A percentile compares a stretch with the other conserved stretches of the same genome.
phyloP scores from a whole-genome alignment of 2,329 filamentous ascomycete species.

The Aspergillus brasiliensis region DNA sequence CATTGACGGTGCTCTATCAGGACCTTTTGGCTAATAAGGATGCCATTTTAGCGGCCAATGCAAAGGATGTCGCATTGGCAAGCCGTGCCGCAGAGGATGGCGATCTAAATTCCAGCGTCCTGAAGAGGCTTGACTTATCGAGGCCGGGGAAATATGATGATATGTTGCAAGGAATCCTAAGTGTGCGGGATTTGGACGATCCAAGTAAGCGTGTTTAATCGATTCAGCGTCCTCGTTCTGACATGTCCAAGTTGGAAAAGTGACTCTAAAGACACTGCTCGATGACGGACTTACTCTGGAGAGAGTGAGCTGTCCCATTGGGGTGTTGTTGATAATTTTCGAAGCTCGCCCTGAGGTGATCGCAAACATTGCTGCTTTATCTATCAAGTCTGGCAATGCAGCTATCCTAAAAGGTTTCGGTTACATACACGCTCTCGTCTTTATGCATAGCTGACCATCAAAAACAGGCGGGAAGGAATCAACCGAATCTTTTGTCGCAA shows the following conservation, averaged over 20 bases:
- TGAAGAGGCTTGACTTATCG: constrained; percentile 84
- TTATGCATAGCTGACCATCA: constrained; percentile 10
- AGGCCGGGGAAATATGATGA: constrained; percentile 93
- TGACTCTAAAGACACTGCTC: constrained; percentile 79
- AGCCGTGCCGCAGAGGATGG: constrained; percentile 73
- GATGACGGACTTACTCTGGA: constrained; percentile 86
- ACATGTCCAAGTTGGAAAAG: constrained; percentile 67
- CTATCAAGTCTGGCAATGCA: constrained; percentile 95
- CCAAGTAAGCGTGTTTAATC: constrained; percentile 65
- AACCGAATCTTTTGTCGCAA: constrained; percentile 89
- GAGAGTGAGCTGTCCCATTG: constrained; percentile 89
- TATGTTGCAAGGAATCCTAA: constrained; percentile 92
- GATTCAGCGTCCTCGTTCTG: constrained; percentile 2
- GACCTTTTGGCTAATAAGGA: constrained; percentile 71
- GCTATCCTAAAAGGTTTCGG: constrained; percentile 82
- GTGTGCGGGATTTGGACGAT: constrained; percentile 81
- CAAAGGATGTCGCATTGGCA: constrained; percentile 75
- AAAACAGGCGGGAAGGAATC: constrained; percentile 82
- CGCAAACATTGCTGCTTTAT: constrained; percentile 92
- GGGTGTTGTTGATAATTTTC: constrained; percentile 97
- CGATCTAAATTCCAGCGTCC: constrained; percentile 74
- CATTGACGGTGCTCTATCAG: constrained; percentile 78
- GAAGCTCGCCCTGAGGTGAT: constrained; percentile 97
- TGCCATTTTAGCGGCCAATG: constrained; percentile 83
- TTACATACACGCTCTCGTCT: not conserved